Evolutionary conservation across 176 grass and related monocot species (phyloP).

Genomic region (Chloris gayana): DNA sequence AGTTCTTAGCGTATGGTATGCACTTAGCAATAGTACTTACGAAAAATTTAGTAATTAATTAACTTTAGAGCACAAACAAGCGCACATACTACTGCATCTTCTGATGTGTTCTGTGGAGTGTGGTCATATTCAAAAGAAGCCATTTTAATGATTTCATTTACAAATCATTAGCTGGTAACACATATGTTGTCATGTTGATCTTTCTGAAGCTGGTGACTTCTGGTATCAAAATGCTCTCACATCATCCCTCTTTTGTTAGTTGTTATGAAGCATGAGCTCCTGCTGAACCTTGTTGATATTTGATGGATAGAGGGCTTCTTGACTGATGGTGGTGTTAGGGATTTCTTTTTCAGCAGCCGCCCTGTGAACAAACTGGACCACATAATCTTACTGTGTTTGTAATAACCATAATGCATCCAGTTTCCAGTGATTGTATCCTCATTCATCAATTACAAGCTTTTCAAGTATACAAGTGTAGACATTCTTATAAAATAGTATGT

Average conservation of each 20-base stretch:
- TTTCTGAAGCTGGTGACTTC: not conserved
- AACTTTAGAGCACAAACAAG: slow-evolving; percentile 15
- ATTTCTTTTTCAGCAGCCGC: slow-evolving; percentile 21
- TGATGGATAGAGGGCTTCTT: not conserved
- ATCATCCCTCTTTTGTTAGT: not conserved
- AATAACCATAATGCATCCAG: not conserved
- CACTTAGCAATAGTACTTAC: not conserved
- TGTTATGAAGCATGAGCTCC: not conserved
- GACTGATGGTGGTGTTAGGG: not conserved
- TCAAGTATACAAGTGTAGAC: not conserved
- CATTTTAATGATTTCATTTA: slow-evolving; percentile 7
- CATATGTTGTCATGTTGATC: slow-evolving; percentile 1
- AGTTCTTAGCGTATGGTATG: not conserved
- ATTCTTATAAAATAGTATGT: slow-evolving; percentile 5
- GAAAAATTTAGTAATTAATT: not conserved
- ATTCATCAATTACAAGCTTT: not conserved
- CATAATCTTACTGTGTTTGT: slow-evolving; percentile 5
- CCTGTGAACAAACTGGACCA: slow-evolving; percentile 20
- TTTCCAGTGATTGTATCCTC: not conserved
- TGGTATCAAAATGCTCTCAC: not conserved
- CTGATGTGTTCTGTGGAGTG: slow-evolving; percentile 12
- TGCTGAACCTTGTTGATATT: slow-evolving; percentile 10
- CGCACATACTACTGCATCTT: slow-evolving; percentile 2
- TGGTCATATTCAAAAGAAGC: not conserved
- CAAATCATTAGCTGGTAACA: not conserved